Evolutionary conservation across 163 green algal genomes (phyloP).

Genomic region (Scenedesmus sp.): DNA sequence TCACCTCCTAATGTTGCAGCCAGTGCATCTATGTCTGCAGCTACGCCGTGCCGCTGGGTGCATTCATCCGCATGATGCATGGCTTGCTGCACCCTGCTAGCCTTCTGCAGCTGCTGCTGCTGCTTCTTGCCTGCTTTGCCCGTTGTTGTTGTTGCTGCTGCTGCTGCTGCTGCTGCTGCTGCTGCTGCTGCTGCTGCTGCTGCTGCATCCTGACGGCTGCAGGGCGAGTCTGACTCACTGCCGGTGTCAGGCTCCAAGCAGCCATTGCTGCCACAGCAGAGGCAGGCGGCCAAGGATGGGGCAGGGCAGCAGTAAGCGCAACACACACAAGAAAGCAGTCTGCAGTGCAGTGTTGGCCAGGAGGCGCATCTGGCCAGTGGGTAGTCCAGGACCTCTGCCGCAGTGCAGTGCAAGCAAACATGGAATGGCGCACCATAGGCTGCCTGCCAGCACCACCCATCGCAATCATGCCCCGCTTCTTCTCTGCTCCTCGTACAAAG

Average conservation of each 20-base stretch:
- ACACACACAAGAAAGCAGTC: no score
- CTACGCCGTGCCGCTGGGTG: background rate
- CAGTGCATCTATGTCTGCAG: background rate
- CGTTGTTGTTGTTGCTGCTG: no score
- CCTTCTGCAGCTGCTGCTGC: background rate
- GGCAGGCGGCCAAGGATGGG: background rate
- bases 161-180: no score
- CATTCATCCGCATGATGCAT: background rate
- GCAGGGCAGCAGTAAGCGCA: background rate
- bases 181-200: background rate
- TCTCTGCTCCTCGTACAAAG: no score
- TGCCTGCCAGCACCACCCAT: background rate
- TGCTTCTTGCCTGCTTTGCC: background rate
- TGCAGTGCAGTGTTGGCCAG: no score
- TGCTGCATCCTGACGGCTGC: background rate
- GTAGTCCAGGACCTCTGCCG: background rate
- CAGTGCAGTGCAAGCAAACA: background rate
- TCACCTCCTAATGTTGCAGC: background rate
- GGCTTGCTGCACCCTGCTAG: background rate
- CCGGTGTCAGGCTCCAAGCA: background rate
- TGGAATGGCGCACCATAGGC: background rate
- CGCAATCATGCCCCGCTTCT: background rate
- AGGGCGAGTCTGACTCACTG: constrained; percentile 12
- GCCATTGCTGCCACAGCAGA: background rate
- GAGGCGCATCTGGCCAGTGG: background rate